These are phyloP conservation scores for Phycomyces blakesleeanus DNA, from an alignment of 192 early-diverging fungal genomes.

Conservation along the genomic window DNA sequence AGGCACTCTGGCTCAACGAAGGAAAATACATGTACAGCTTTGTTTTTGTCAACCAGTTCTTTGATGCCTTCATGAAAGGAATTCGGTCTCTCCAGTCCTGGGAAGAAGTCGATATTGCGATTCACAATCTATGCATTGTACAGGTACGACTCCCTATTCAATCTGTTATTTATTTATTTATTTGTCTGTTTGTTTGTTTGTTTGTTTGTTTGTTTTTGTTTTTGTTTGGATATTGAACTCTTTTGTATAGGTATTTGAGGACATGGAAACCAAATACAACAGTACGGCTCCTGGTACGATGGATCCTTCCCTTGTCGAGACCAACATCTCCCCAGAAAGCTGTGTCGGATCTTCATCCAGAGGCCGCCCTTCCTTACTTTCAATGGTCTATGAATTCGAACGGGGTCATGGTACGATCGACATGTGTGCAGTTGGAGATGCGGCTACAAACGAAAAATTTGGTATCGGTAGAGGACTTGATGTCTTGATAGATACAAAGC, in stretches of 20 bases:
- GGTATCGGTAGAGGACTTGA: conserved; percentile 11
- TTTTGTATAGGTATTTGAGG: conserved; percentile 24
- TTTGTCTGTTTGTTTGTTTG: no score
- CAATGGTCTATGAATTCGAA: conserved; percentile 51
- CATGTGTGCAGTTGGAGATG: conserved; percentile 38
- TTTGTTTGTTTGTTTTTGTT: background rate
- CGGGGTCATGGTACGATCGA: conserved; percentile 44
- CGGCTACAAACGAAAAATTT: conserved; percentile 1
- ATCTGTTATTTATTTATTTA: no score
- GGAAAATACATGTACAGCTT: conserved; percentile 39
- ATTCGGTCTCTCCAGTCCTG: conserved; percentile 35
- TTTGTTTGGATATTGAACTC: background rate
- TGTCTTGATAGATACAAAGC: conserved; percentile 9
- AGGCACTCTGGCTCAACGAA: conserved; percentile 30
- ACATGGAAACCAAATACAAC: conserved; percentile 18
- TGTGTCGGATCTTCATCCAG: background rate
- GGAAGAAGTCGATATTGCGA: conserved; percentile 44
- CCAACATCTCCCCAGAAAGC: background rate
- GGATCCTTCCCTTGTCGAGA: background rate
- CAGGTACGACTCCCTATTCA: conserved; percentile 29
- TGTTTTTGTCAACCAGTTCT: conserved; percentile 50
- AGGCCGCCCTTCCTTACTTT: conserved; percentile 21
- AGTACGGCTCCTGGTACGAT: background rate
- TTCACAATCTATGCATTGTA: conserved; percentile 43
- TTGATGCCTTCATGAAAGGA: conserved; percentile 47